phyloP scores from a whole-genome alignment of 2,329 filamentous ascomycete species.

The Calonectria honghensis region DNA sequence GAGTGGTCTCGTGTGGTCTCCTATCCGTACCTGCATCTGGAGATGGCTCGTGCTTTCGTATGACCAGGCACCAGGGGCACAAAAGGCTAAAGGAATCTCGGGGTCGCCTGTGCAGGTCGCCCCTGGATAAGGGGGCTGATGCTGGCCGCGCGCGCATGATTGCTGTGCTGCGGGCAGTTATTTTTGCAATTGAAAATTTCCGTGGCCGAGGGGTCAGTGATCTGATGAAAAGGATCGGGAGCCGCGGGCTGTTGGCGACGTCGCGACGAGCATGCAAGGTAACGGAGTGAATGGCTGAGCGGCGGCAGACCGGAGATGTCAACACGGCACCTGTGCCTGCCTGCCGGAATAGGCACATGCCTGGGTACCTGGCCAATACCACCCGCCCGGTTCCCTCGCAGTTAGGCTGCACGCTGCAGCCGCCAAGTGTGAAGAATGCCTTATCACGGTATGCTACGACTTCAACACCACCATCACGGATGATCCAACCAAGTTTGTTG shows the following conservation, averaged over 20 bases:
- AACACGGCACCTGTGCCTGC: slow-evolving; percentile 1
- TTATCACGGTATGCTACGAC: slow-evolving; percentile 18
- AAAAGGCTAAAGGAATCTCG: slow-evolving; percentile 38
- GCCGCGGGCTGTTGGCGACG: neutral
- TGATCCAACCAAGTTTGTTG: slow-evolving; percentile 15
- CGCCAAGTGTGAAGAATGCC: slow-evolving; percentile 11
- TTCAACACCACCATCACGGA: neutral
- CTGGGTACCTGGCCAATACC: neutral
- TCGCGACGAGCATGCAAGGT: slow-evolving; percentile 1
- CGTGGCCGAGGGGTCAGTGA: slow-evolving; percentile 15
- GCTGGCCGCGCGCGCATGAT: slow-evolving; percentile 28
- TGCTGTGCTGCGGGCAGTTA: slow-evolving; percentile 17
- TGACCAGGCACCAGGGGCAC: slow-evolving; percentile 51
- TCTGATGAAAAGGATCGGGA: neutral
- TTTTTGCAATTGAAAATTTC: slow-evolving; percentile 34
- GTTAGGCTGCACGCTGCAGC: neutral
- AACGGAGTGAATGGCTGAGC: neutral
- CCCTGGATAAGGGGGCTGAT: slow-evolving; percentile 44
- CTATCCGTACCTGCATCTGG: slow-evolving; percentile 53
- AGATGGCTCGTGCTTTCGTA: slow-evolving; percentile 55
- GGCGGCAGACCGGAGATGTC: neutral
- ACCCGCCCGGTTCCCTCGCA: neutral
- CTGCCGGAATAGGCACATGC: slow-evolving; percentile 20
- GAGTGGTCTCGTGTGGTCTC: slow-evolving; percentile 39
- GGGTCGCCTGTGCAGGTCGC: slow-evolving; percentile 40